Conservation (phyloP, 345 rosid genomes). For the Euclidium syriacum region DNA sequence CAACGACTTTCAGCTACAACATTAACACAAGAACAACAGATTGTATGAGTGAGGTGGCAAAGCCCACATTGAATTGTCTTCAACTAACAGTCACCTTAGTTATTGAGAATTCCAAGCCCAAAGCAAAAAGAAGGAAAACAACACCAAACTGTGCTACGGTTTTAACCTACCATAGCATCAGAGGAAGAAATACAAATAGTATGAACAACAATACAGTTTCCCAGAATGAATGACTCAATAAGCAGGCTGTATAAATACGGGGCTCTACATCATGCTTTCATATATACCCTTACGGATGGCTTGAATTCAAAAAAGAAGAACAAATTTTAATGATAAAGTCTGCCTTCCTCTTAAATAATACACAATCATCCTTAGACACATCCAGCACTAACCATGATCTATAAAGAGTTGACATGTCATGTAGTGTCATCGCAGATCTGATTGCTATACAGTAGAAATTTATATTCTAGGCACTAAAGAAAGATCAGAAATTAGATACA, state of each 20-base stretch:
- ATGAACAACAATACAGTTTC: neutral
- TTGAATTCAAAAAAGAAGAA: neutral
- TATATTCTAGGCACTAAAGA: neutral
- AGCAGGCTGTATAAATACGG: neutral
- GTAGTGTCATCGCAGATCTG: neutral
- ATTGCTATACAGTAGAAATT: neutral
- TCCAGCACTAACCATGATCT: neutral
- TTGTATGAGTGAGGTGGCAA: neutral
- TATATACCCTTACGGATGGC: neutral
- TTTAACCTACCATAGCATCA: conserved; percentile 60
- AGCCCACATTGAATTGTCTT: neutral
- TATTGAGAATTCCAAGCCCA: conserved; percentile 96
- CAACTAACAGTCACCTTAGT: conserved; percentile 57
- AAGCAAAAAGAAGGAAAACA: conserved; percentile 96
- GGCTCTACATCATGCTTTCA: neutral
- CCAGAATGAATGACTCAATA: neutral
- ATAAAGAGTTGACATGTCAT: neutral
- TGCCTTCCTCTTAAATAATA: neutral
- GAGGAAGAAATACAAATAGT: neutral
- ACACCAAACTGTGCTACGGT: conserved; percentile 98
- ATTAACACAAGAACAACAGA: conserved; percentile 24
- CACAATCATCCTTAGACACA: too few relatives aligned
- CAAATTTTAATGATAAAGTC: neutral
- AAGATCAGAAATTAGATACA: neutral
- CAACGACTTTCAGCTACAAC: conserved; percentile 90